Conservation (phyloP, 2,329 filamentous ascomycete species). For the Catunica adiposa region DNA sequence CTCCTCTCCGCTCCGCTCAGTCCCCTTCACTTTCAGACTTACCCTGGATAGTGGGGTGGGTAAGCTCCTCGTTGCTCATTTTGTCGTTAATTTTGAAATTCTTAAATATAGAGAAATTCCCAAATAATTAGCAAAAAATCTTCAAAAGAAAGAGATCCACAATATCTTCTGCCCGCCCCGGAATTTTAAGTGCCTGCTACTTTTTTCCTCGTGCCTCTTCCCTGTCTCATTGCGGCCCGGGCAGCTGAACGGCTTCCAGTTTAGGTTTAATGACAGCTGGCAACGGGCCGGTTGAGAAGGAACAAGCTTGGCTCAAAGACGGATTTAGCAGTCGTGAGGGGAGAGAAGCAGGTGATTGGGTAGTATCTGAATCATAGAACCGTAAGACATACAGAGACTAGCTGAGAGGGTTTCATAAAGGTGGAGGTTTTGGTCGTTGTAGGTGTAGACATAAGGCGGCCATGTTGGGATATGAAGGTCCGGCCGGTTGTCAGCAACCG, state of each 20-base stretch:
- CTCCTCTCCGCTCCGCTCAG: neutral
- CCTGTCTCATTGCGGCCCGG: neutral
- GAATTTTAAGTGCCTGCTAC: neutral
- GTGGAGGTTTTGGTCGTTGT: neutral
- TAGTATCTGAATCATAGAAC: too few relatives aligned
- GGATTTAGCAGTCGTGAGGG: too few relatives aligned
- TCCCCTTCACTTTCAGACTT: slow-evolving; percentile 19
- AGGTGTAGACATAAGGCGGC: neutral
- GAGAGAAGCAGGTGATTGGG: neutral
- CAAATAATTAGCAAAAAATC: neutral
- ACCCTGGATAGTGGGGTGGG: slow-evolving; percentile 43
- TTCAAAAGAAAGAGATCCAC: neutral
- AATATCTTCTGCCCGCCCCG: neutral
- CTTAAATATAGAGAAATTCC: neutral
- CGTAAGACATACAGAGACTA: neutral
- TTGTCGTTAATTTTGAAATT: neutral
- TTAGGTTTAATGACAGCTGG: neutral
- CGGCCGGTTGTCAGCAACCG: neutral
- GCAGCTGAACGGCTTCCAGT: too few relatives aligned
- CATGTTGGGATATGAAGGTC: neutral
- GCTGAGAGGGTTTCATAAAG: neutral
- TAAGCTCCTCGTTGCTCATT: slow-evolving; percentile 33
- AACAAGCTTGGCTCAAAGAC: too few relatives aligned
- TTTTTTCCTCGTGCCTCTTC: neutral
- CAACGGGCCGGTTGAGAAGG: neutral